Base-by-base conservation (phyloP, 768 basidiomycete genomes). In the Collybia nuda region DNA sequence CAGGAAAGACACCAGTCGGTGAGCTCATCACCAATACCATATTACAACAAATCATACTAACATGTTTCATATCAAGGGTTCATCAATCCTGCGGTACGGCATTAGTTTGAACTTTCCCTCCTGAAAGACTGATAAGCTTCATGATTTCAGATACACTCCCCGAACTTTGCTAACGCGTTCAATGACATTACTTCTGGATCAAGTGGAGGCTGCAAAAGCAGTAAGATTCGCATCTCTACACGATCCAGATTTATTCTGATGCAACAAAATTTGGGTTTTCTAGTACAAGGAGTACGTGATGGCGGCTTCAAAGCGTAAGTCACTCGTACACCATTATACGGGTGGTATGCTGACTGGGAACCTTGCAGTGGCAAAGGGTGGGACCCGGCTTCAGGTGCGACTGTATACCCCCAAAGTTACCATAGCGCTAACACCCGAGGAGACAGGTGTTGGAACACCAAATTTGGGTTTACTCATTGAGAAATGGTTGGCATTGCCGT, bases 151-250 rank as follows among this genome's bases (percentile, higher is more conserved):
- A 64, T 67, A 0, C 64, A 70, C 50, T 65, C 70, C 9, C 40
- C 61, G 23, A 49, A 39, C 5, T 76, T 75, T 51, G 57, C 60
- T 1, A 49, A 52, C 19, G 70, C 67, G 1, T 79, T 75, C 53
- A 69, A 73, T 44, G 73, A 74, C 45, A 71, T 80, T 39, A 70
- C 67, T 5, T 67, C 61, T 14, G 75, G 74, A 14, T 70, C 67
- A 0, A 80, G 70, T 55, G 68, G 70, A 48, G 79, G 79, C 3
- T 81, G 77, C 49, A 73, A 71, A 55, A 76, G 65, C 44, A 58
- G 66, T 68, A 53, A 58, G 65, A 58, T 12, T 11, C 18, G 21
- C 12, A 8, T 26, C 26, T 6, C 12, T n/a, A 5, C 17, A n/a
- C 17, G n/a, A n/a, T 26, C 23, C 19, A 6, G n/a, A 22, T n/a